Conservation (phyloP, 176 grass and related monocot species). For the Cenchrus fungigraminus region DNA sequence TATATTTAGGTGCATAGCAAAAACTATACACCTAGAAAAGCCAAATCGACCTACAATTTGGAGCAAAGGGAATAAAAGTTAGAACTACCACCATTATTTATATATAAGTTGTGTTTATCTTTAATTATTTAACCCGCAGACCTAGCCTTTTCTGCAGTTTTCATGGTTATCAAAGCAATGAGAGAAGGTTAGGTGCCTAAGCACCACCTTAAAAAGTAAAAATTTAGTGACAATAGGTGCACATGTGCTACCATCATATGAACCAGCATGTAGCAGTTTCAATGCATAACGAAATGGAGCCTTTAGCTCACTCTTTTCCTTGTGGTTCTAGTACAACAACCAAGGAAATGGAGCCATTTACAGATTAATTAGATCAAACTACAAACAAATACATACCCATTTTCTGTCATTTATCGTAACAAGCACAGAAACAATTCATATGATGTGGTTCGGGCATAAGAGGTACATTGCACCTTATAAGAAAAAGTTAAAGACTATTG, state of each 20-base stretch:
- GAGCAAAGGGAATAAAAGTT: neutral
- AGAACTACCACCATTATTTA: neutral
- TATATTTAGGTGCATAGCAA: no score
- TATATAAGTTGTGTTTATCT: neutral
- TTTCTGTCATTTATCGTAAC: neutral
- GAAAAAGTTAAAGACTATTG: conserved; percentile 7
- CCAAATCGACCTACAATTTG: no score
- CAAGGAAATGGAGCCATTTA: conserved; percentile 5
- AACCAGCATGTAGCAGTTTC: conserved; percentile 20
- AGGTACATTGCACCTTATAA: neutral
- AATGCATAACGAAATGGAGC: neutral
- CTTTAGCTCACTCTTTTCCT: neutral
- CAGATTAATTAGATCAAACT: neutral
- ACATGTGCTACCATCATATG: neutral
- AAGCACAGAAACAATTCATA: neutral
- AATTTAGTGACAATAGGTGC: neutral
- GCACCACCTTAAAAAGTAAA: neutral
- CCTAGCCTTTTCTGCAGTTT: neutral
- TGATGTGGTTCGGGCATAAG: conserved; percentile 14
- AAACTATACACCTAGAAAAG: no score
- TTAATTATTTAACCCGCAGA: conserved; percentile 13
- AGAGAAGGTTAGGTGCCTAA: neutral
- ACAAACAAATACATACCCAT: neutral
- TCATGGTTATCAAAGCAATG: conserved; percentile 15
- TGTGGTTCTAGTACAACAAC: neutral